Percentiles rank a stretch among this genome's conserved stretches.
These are phyloP conservation scores for Pholiota adiposa DNA, from an alignment of 1,284 basidiomycete genomes.

Conservation along the genomic window DNA sequence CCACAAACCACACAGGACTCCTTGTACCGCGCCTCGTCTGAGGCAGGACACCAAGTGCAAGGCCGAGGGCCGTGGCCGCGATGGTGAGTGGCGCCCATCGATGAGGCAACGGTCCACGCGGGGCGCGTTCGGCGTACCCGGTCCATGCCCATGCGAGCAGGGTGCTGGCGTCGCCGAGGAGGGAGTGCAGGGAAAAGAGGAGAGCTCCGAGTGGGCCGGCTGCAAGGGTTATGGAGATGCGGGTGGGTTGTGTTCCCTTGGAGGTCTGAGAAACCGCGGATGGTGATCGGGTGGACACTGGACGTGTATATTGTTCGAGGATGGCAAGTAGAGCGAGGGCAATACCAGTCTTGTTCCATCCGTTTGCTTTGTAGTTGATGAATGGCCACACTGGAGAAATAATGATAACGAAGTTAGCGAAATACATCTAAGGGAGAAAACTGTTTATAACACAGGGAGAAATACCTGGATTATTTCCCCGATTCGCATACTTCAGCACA, in stretches of 20 bases:
- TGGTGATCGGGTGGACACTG: constrained; percentile 19
- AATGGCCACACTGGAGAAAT: constrained; percentile 79
- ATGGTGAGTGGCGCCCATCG: constrained; percentile 76
- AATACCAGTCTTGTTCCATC: constrained; percentile 75
- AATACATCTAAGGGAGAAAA: not conserved
- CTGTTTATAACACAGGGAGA: too few relatives aligned
- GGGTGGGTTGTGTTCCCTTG: not conserved
- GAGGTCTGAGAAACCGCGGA: constrained; percentile 3
- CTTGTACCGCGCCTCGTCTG: constrained; percentile 27
- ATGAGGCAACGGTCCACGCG: constrained; percentile 79
- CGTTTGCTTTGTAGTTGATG: constrained; percentile 67
- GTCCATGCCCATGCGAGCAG: constrained; percentile 93
- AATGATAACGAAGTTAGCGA: constrained; percentile 1
- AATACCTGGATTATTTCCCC: constrained; percentile 81
- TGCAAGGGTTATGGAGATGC: not conserved
- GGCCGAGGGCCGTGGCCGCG: constrained; percentile 63
- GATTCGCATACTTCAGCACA: constrained; percentile 78
- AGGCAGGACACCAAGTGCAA: constrained; percentile 46
- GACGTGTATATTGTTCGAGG: constrained; percentile 46
- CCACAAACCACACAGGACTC: constrained; percentile 55
- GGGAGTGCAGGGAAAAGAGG: constrained; percentile 79
- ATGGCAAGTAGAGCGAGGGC: constrained; percentile 56
- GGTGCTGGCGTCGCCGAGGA: constrained; percentile 82
- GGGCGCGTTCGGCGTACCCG: constrained; percentile 65
- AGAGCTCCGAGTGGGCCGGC: constrained; percentile 44